A percentile compares a stretch with the other conserved stretches of the same genome.
Evolutionary conservation across 352 stramenopile genomes (phyloP).

Genomic region (Globisporangium heterothallicum): DNA sequence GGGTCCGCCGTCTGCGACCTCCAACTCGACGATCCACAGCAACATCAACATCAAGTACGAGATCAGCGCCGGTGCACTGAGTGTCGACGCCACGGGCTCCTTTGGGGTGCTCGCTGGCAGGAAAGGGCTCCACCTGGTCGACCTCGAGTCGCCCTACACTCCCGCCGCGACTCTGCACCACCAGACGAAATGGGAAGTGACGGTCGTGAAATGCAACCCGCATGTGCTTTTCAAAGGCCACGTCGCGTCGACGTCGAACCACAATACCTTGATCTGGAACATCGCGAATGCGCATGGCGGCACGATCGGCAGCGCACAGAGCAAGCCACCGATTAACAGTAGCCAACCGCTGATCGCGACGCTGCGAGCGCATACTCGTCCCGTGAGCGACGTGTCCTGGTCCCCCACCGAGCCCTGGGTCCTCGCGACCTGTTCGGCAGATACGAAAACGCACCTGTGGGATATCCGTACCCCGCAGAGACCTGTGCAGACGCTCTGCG

Average conservation of each 20-base stretch:
- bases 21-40: slow-evolving; percentile 32
- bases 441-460: slow-evolving; percentile 79
- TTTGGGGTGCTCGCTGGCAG: slow-evolving; percentile 61
- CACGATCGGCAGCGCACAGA: slow-evolving; percentile 9
- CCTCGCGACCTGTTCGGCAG: slow-evolving; percentile 72
- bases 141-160: slow-evolving; percentile 62
- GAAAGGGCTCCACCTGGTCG: slow-evolving; percentile 65
- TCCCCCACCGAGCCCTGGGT: slow-evolving; percentile 63
- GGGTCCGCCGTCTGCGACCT: slow-evolving; percentile 4
- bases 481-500: slow-evolving; percentile 62
- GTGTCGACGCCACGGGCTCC: slow-evolving; percentile 64
- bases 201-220: slow-evolving; percentile 77
- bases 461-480: slow-evolving; percentile 67
- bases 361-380: slow-evolving; percentile 62
- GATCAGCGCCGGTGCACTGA: slow-evolving; percentile 60
- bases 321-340: slow-evolving; percentile 9
- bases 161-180: slow-evolving; percentile 58
- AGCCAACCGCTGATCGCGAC: slow-evolving; percentile 62
- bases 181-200: slow-evolving; percentile 77
- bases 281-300: slow-evolving; percentile 25
- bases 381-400: slow-evolving; percentile 76
- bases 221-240: slow-evolving; percentile 55
- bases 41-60: slow-evolving; percentile 61
- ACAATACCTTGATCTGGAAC: slow-evolving; percentile 81
- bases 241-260: slow-evolving; percentile 76